Evolutionary conservation across 2,329 filamentous ascomycete species (phyloP).

Genomic region (Pyrenophora graminea): DNA sequence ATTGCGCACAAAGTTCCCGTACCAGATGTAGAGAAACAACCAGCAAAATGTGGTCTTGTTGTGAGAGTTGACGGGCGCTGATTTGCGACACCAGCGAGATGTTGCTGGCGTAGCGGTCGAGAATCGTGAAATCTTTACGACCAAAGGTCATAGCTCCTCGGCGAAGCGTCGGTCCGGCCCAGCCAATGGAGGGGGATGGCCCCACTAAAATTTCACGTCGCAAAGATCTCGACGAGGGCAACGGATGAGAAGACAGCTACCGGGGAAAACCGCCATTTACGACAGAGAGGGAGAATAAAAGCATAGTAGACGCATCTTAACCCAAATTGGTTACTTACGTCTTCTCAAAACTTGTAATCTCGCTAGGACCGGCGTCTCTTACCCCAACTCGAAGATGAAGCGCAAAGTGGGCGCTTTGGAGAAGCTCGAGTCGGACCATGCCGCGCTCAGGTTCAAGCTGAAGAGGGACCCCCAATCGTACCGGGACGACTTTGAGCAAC

Average conservation of each 20-base stretch:
- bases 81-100: conserved; percentile 5
- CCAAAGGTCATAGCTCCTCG: conserved; percentile 18
- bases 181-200: conserved; percentile 13
- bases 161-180: conserved; percentile 18
- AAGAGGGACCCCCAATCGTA: conserved; percentile 73
- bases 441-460: conserved; percentile 82
- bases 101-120: conserved; percentile 4
- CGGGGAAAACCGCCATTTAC: too few species aligned
- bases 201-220: conserved; percentile 24
- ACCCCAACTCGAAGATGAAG: conserved; percentile 60
- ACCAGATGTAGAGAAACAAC: too few species aligned
- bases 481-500: conserved; percentile 81
- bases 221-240: conserved; percentile 13
- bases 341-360: too few species aligned
- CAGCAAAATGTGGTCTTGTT: background rate
- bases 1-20: too few species aligned
- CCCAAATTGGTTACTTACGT: too few species aligned
- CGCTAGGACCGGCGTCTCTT: background rate
- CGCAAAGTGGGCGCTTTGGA: conserved; percentile 89
- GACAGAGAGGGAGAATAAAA: too few species aligned
- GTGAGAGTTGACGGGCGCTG: conserved; percentile 4
- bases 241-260: background rate
- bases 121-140: conserved; percentile 13
- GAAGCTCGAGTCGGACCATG: conserved; percentile 78
- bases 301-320: too few species aligned